phyloP scores from a whole-genome alignment of 2,329 filamentous ascomycete species.

The Magnaporthiopsis incrustans region DNA sequence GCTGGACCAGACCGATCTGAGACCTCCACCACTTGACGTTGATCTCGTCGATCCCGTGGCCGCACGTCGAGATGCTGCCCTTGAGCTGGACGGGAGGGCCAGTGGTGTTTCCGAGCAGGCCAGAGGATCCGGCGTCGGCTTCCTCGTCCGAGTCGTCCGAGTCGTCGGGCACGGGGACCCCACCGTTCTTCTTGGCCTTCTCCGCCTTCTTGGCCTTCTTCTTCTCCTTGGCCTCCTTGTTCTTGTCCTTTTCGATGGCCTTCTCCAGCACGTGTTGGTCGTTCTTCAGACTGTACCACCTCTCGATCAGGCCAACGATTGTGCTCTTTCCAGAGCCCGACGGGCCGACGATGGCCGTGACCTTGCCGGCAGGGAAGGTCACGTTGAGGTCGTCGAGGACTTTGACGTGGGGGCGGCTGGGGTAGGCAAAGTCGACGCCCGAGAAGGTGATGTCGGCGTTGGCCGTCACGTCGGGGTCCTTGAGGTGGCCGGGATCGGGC shows the following conservation, averaged over 20 bases:
- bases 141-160: constrained; percentile 5
- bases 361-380: constrained; percentile 53
- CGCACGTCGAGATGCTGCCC: constrained; percentile 44
- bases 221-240: constrained; percentile 32
- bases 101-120: constrained; percentile 20
- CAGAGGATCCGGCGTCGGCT: neutral
- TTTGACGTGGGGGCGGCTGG: constrained; percentile 54
- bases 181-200: constrained; percentile 16
- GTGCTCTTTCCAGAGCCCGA: constrained; percentile 70
- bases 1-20: constrained; percentile 33
- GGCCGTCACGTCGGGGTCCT: constrained; percentile 39
- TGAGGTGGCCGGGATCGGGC: constrained; percentile 31
- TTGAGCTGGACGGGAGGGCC: constrained; percentile 37
- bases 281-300: constrained; percentile 42
- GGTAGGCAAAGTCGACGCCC: constrained; percentile 66
- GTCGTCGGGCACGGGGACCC: neutral
- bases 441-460: constrained; percentile 51
- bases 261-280: constrained; percentile 44
- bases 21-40: constrained; percentile 55
- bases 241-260: constrained; percentile 37
- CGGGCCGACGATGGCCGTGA: constrained; percentile 66
- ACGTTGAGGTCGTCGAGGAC: constrained; percentile 54
- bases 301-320: constrained; percentile 60
- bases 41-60: constrained; percentile 67
- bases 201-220: constrained; percentile 16